Conservation (phyloP, 176 grass and related monocot species). For the Aegilops sharonensis region DNA sequence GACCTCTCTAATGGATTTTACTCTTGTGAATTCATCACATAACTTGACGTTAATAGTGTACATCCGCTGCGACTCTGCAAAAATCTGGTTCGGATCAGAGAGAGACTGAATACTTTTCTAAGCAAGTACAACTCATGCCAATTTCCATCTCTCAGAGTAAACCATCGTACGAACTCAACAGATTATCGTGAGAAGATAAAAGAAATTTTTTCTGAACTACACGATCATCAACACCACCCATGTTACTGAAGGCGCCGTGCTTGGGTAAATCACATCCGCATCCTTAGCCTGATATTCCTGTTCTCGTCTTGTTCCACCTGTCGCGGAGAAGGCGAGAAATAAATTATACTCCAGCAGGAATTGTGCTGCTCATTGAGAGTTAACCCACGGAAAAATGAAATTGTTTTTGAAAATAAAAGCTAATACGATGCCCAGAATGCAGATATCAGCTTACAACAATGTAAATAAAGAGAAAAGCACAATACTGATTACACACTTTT, state of each 20-base stretch:
- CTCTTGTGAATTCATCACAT: too few relatives aligned
- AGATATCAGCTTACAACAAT: not conserved
- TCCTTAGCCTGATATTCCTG: conserved; percentile 14
- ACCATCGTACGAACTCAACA: not conserved
- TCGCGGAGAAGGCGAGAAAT: not conserved
- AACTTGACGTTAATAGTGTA: too few relatives aligned
- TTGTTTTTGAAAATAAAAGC: not conserved
- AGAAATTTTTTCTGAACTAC: not conserved
- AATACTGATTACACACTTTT: not conserved
- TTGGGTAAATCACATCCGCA: conserved; percentile 8
- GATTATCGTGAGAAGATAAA: not conserved
- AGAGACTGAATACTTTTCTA: not conserved
- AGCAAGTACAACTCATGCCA: not conserved
- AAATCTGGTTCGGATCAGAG: too few relatives aligned
- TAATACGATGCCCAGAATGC: too few relatives aligned
- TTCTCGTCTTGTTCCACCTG: conserved; percentile 51
- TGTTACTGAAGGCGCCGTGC: not conserved
- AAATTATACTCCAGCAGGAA: not conserved
- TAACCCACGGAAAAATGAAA: not conserved
- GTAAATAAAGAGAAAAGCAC: not conserved
- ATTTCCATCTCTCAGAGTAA: not conserved
- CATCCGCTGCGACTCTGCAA: too few relatives aligned
- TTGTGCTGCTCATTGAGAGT: not conserved
- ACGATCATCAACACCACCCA: not conserved
- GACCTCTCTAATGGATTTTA: too few relatives aligned